phyloP scores from a whole-genome alignment of 805 yeast genomes.

The Naumovozyma baii region DNA sequence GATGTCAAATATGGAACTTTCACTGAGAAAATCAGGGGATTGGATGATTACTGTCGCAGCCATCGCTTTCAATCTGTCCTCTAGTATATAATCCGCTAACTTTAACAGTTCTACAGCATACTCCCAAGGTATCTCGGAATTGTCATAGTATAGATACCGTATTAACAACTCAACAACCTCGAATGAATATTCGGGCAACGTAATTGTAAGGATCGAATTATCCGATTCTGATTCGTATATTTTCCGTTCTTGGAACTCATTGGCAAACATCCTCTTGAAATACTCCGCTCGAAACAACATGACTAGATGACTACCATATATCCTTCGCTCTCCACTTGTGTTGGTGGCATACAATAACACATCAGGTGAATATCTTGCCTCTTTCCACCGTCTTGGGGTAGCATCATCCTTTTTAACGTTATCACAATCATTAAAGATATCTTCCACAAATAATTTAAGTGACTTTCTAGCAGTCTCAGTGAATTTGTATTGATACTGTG shows the following conservation, averaged over 20 bases:
- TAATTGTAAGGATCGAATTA: conserved; percentile 20
- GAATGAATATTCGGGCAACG: conserved; percentile 16
- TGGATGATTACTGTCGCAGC: conserved; percentile 41
- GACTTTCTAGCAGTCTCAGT: conserved; percentile 24
- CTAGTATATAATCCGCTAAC: conserved; percentile 46
- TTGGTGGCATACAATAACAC: neutral
- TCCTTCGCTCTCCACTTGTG: conserved; percentile 8
- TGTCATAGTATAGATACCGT: conserved; percentile 51
- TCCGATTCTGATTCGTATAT: conserved; percentile 2
- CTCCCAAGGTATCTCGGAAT: conserved; percentile 40
- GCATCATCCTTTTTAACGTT: neutral
- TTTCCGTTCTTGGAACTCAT: conserved; percentile 35
- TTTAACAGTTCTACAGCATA: conserved; percentile 46
- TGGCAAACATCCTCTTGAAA: conserved; percentile 52
- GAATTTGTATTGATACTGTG: conserved; percentile 26
- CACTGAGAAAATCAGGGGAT: conserved; percentile 18
- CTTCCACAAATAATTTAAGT: conserved; percentile 17
- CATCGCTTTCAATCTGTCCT: conserved; percentile 56
- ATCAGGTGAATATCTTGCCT: too few species aligned
- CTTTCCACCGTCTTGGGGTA: neutral
- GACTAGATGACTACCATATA: conserved; percentile 57
- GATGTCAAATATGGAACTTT: conserved; percentile 43
- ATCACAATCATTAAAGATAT: conserved; percentile 9
- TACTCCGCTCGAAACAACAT: conserved; percentile 54
- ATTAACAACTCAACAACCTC: conserved; percentile 43